Conservation (phyloP, 2,329 filamentous ascomycete genomes). For the Coleophoma cylindrospora region DNA sequence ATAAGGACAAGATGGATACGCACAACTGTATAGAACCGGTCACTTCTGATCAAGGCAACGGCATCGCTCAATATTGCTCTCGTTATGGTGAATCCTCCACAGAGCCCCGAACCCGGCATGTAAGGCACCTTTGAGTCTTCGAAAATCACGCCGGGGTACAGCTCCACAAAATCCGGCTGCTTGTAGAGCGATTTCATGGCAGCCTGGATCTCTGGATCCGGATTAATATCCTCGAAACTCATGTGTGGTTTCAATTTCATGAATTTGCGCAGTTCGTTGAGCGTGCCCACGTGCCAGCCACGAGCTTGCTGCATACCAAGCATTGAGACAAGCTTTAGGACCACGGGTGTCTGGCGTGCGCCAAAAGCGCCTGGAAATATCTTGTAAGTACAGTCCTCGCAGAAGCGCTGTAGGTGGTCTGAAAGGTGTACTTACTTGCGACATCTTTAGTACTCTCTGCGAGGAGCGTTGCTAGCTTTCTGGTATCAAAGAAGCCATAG, state of each 20-base stretch:
- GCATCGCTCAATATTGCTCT: slow-evolving; percentile 51
- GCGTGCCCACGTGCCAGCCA: slow-evolving; percentile 62
- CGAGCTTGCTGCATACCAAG: slow-evolving; percentile 72
- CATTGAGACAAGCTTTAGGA: slow-evolving; percentile 58
- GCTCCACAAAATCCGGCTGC: slow-evolving; percentile 48
- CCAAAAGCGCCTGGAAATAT: background rate
- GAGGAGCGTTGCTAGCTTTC: slow-evolving; percentile 67
- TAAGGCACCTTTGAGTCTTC: slow-evolving; percentile 45
- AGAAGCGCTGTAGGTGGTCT: background rate
- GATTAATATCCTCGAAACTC: slow-evolving; percentile 77
- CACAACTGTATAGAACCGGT: slow-evolving; percentile 43
- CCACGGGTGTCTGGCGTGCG: background rate
- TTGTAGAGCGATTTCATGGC: slow-evolving; percentile 47
- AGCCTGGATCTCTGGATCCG: slow-evolving; percentile 63
- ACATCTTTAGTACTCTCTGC: slow-evolving; percentile 64
- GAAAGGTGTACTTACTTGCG: slow-evolving; percentile 34
- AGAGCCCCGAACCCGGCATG: slow-evolving; percentile 42
- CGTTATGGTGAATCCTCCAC: slow-evolving; percentile 42
- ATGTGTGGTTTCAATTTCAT: slow-evolving; percentile 71
- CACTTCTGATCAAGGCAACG: slow-evolving; percentile 48
- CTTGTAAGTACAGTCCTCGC: background rate
- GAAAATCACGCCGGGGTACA: slow-evolving; percentile 60
- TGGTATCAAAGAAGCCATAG: slow-evolving; percentile 65
- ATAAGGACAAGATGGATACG: background rate
- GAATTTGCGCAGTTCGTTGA: slow-evolving; percentile 81